phyloP scores from a whole-genome alignment of 2,329 filamentous ascomycete species.

The Passalora sequoiae region DNA sequence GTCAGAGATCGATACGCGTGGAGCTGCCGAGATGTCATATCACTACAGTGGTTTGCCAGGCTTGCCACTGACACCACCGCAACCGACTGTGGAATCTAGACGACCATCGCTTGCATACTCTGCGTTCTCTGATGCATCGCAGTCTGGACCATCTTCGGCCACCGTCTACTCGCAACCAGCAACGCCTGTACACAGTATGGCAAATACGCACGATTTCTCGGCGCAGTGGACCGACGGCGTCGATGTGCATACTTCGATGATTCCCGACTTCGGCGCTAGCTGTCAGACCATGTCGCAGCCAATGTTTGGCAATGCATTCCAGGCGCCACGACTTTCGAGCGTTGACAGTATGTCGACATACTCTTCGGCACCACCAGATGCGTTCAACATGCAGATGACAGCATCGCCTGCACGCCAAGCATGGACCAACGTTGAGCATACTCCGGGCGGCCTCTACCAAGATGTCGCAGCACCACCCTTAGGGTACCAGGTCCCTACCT shows the following conservation, averaged over 20 bases:
- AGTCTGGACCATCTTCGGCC: conserved; percentile 21
- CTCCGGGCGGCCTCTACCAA: neutral
- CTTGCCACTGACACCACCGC: conserved; percentile 27
- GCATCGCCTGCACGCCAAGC: conserved; percentile 8
- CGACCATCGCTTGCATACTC: conserved; percentile 25
- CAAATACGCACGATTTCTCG: conserved; percentile 6
- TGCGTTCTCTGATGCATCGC: conserved; percentile 18
- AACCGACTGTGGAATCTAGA: conserved; percentile 27
- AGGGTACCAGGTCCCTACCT: conserved; percentile 9
- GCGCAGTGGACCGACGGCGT: conserved; percentile 18
- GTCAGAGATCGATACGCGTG: conserved; percentile 26
- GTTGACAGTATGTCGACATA: neutral
- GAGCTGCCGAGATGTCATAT: conserved; percentile 12
- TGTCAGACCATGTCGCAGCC: conserved; percentile 9
- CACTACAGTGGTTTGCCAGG: conserved; percentile 21
- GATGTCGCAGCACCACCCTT: neutral
- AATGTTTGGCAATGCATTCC: conserved; percentile 11
- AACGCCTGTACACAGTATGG: conserved; percentile 21
- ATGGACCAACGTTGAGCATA: conserved; percentile 3
- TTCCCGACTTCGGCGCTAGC: conserved; percentile 2
- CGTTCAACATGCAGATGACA: conserved; percentile 5
- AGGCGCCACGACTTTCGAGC: conserved; percentile 2
- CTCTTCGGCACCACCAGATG: neutral
- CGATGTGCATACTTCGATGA: conserved; percentile 11
- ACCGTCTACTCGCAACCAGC: conserved; percentile 24